Evolutionary conservation across 2,329 filamentous ascomycete species (phyloP).

Genomic region (Stylonectria norvegica): DNA sequence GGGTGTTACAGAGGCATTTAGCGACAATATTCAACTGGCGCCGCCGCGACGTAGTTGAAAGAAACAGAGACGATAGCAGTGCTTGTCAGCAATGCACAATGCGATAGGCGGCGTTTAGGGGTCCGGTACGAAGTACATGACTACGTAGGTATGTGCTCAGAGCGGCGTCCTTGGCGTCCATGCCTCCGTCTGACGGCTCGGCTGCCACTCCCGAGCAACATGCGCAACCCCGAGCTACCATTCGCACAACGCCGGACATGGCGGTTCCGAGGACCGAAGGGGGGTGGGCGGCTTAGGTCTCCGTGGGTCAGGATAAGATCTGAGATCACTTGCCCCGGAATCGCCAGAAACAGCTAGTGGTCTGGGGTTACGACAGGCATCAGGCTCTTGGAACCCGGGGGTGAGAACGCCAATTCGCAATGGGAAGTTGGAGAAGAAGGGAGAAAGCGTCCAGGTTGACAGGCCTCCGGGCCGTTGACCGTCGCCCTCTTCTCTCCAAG

Average conservation of each 20-base stretch:
- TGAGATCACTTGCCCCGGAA: constrained; percentile 34
- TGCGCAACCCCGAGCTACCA: constrained; percentile 9
- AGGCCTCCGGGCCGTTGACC: background rate
- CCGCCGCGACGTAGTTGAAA: no score
- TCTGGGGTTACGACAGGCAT: constrained; percentile 17
- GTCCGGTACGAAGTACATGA: no score
- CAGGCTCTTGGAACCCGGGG: constrained; percentile 15
- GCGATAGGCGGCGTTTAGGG: no score
- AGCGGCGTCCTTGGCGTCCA: no score
- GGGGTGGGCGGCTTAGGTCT: constrained; percentile 12
- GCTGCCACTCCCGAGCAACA: background rate
- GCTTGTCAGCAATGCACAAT: no score
- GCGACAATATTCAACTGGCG: no score
- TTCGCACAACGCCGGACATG: constrained; percentile 22
- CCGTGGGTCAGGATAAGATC: constrained; percentile 31
- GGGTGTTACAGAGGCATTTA: no score
- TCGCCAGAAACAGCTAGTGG: constrained; percentile 27
- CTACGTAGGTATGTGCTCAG: constrained; percentile 11
- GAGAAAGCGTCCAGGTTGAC: constrained; percentile 19
- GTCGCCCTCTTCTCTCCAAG: background rate
- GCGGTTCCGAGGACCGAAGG: constrained; percentile 23
- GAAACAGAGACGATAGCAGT: no score
- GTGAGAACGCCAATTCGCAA: constrained; percentile 28
- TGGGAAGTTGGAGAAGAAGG: constrained; percentile 27
- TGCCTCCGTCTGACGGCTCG: no score